Evolutionary conservation across 2,329 filamentous ascomycete genomes (phyloP).

Genomic region (Ophioceras dolichostomum): DNA sequence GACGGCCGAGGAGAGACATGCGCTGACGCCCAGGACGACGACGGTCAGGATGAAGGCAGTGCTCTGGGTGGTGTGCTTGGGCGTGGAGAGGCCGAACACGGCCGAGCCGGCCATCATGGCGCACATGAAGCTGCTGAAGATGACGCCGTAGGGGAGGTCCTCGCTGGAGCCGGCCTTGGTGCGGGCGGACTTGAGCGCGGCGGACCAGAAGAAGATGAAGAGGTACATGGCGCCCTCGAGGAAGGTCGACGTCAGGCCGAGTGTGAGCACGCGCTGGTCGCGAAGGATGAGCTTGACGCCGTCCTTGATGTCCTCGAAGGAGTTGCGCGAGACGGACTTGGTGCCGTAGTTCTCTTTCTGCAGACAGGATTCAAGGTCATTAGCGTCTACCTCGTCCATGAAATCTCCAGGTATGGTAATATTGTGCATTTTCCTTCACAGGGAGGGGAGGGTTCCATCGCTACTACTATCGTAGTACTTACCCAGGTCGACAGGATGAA

Average conservation of each 20-base stretch:
- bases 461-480: too few species aligned
- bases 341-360: slow-evolving; percentile 17
- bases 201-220: slow-evolving; percentile 51
- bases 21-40: slow-evolving; percentile 18
- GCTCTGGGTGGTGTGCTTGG: slow-evolving; percentile 16
- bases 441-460: too few species aligned
- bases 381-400: too few species aligned
- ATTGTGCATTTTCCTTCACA: too few species aligned
- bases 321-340: slow-evolving; percentile 3
- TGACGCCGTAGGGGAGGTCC: slow-evolving; percentile 30
- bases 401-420: too few species aligned
- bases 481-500: slow-evolving; percentile 36
- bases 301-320: slow-evolving; percentile 9
- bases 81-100: slow-evolving; percentile 23
- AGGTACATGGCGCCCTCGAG: slow-evolving; percentile 52
- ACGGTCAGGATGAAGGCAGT: slow-evolving; percentile 21
- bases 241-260: slow-evolving; percentile 39
- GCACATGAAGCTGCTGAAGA: slow-evolving; percentile 44
- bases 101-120: slow-evolving; percentile 44
- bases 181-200: slow-evolving; percentile 33
- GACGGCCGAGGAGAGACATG: slow-evolving; percentile 26
- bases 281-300: slow-evolving; percentile 14
- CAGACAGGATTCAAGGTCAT: too few species aligned
- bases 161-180: slow-evolving; percentile 13
- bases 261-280: slow-evolving; percentile 35